Conservation (phyloP, 768 basidiomycete species). For the Tulasnella sp. region DNA sequence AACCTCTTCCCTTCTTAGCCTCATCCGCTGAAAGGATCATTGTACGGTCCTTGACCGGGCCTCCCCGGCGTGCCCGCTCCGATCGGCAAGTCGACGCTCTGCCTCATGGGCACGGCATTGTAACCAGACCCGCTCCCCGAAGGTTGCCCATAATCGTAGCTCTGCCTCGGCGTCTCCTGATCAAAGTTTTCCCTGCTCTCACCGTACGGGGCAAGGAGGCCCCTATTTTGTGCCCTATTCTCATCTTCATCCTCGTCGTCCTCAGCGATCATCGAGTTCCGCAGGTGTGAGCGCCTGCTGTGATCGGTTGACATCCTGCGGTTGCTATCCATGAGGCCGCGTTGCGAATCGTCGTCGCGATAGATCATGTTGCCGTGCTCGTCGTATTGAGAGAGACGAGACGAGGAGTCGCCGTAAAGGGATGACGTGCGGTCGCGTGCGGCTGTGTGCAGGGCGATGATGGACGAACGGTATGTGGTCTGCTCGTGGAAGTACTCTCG, state of each 20-base stretch:
- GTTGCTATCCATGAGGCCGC: neutral
- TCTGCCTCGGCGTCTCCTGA: constrained; percentile 9
- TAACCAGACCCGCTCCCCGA: neutral
- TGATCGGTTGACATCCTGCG: neutral
- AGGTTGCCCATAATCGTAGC: constrained; percentile 11
- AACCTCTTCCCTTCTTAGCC: neutral
- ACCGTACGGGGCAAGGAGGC: neutral
- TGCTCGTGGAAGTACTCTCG: constrained; percentile 16
- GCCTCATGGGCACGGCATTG: constrained; percentile 3
- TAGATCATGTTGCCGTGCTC: constrained; percentile 15
- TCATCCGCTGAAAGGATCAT: constrained; percentile 11
- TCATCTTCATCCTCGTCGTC: constrained; percentile 11
- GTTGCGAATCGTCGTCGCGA: constrained; percentile 14
- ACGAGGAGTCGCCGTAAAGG: constrained; percentile 1
- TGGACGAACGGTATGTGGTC: constrained; percentile 10
- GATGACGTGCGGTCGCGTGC: constrained; percentile 14
- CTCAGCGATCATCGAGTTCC: neutral
- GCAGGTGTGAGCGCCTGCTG: neutral
- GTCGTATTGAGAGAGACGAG: constrained; percentile 14
- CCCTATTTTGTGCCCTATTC: constrained; percentile 2
- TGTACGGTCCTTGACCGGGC: neutral
- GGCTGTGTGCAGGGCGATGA: constrained; percentile 14
- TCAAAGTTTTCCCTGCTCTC: neutral
- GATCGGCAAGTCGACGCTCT: constrained; percentile 2
- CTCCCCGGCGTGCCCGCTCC: neutral